Percentiles rank a stretch among this genome's conserved stretches.
phyloP scores from a whole-genome alignment of 2,329 filamentous ascomycete genomes.

The Akanthomyces uredinophilus region DNA sequence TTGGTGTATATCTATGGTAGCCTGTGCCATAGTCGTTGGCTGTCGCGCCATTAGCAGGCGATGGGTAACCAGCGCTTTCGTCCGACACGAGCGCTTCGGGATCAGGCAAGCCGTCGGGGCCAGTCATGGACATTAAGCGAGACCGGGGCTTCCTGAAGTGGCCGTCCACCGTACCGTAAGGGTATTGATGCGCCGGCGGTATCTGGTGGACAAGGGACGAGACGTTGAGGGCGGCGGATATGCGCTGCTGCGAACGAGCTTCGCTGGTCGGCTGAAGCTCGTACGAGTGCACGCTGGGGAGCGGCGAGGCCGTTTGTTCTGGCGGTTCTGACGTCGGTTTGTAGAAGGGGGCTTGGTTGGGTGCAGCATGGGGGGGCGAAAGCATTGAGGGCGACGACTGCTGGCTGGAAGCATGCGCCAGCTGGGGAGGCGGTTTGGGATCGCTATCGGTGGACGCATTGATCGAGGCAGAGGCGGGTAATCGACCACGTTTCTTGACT shows the following conservation, averaged over 20 bases:
- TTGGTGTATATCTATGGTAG: slow-evolving; percentile 6
- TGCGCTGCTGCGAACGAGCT: slow-evolving; percentile 13
- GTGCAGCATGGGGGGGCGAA: background rate
- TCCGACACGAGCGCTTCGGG: slow-evolving; percentile 23
- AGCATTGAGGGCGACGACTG: background rate
- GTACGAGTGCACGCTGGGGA: slow-evolving; percentile 5
- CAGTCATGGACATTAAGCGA: background rate
- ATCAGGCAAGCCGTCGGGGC: slow-evolving; percentile 14
- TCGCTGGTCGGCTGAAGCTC: slow-evolving; percentile 1
- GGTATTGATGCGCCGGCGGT: slow-evolving; percentile 12
- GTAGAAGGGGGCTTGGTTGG: background rate
- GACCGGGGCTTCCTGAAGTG: background rate
- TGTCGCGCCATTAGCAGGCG: slow-evolving; percentile 20
- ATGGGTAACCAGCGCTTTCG: slow-evolving; percentile 26
- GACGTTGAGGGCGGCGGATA: slow-evolving; percentile 19
- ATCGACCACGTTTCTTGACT: slow-evolving; percentile 33
- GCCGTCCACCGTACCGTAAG: background rate
- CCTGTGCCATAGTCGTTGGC: slow-evolving; percentile 16
- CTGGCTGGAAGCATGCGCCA: background rate
- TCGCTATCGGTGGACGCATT: background rate
- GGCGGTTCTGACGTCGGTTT: background rate
- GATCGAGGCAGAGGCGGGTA: slow-evolving; percentile 22
- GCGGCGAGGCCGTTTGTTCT: background rate
- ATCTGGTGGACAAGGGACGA: slow-evolving; percentile 21
- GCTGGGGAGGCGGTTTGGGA: background rate